Evolutionary conservation across 2,329 filamentous ascomycete species (phyloP), one percentile per base, ranked within the genome.

Genomic region (Alternaria tenuissima): DNA sequence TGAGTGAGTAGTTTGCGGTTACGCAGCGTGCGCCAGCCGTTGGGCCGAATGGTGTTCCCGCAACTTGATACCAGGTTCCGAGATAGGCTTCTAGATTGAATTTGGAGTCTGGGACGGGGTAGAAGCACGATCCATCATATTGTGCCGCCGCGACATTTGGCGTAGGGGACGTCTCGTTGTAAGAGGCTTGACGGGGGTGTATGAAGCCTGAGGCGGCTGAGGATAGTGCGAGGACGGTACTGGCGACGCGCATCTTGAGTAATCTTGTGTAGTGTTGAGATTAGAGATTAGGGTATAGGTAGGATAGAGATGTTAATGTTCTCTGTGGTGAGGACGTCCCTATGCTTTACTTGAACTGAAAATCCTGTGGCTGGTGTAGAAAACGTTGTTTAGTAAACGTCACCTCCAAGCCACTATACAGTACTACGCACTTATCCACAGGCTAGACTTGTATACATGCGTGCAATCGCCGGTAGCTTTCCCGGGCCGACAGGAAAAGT

Each of bases 61-160:
- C 72, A 1, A 75, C 71, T 54, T 75, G 72, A 48, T 74, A 74
- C 70, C 71, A 75, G 20, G 65, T 73, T 36, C 72, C 71, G 0
- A 74, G 60, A 39, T 74, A 75, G 24, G 62, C 57, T 24, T 73
- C 49, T 14, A 73, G 67, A 41, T 70, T 60, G 61, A 74, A 73
- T n/a, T 63, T 64, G 24, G 69, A 55, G 30, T 69, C 67, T 36
- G 71, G 69, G 0, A 68, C 63, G 4, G 72, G 72, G 52, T 74
- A 75, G 48, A 70, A 74, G 34, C 72, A 75, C 41, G 61, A 64
- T 57, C 69, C 69, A 2, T 72, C 69, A 22, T 69, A 72, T 53
- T 72, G 67, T 22, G 69, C 66, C 5, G 65, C 66, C 22, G 57
- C 62, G 28, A 72, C 65, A 28, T 62, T 67, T 7, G 63, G 65